Base-by-base conservation (phyloP, 2,329 filamentous ascomycete species). In the Botryosphaeria dothidea region DNA sequence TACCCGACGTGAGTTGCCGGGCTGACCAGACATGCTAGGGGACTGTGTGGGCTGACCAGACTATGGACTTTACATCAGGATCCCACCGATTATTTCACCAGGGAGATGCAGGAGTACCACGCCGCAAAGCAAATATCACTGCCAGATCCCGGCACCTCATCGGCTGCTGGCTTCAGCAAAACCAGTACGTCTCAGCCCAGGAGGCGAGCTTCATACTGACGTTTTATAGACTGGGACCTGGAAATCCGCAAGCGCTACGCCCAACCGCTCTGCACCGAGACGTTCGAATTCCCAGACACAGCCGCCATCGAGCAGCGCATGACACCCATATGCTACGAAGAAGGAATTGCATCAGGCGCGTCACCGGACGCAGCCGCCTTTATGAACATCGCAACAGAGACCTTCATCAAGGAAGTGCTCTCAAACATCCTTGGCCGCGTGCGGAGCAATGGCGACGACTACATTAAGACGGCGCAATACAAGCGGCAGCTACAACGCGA, bases 381-480 rank as follows among this genome's bases (percentile, higher is more conserved):
- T 62, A 82, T 90, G 73, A 85, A 86, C 64, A 82, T 86, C 64
- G 86, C 86, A 0, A 84, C 85, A 0, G 87, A 90, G 70, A 87
- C 84, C 0, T 89, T 84, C 71, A 80, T 90, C 65, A 90, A 90
- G 73, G 84, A 88, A 70, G 80, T 86, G 2, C 77, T 89, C 2
- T 81, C 82, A 5, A 78, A 79, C 36, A 79, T 88, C 15, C 83
- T 88, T 66, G 79, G 80, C 4, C 83, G 85, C 34, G 83, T 85
- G 3, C 78, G 83, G 57, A 79, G 78, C 29, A 88, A 89, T 67
- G 86, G 84, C 1, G 81, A 84, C 1, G 74, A 75, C 6, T 79
- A 78, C 64, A 86, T 97, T 66, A 90, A 93, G 75, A 96, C 92
- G 2, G 86, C 89, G 69, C 89, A 87, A 66, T 97, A 94, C 77